Evolutionary conservation across 176 grass and related monocot genomes (phyloP), one percentile per base, ranked within the genome.

Genomic region (Carex scoparia): DNA sequence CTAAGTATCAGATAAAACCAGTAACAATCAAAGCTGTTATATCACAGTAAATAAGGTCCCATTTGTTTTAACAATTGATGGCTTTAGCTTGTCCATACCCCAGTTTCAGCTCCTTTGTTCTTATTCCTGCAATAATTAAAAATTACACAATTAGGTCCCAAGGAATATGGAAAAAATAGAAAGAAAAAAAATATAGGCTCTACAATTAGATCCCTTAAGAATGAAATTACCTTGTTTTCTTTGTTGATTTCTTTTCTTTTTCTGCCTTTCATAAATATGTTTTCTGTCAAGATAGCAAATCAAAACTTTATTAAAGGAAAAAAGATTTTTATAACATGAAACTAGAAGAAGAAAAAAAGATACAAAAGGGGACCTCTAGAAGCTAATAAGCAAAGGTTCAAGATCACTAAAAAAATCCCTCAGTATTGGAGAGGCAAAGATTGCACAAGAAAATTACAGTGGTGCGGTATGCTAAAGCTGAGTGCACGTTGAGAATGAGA

Each of bases 71-170:
- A 51, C 13, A 77, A 77, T 14, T 3, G 56, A 5, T 57, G 30
- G 35, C 35, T 70, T 33, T 54, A 56, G 73, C 19, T 77, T 51
- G 73, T 84, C 2, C 76, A 1, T 95, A 98, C 96, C 96, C 93
- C 96, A 98, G 90, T 89, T 98, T 98, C 16, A 98, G 56, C 77
- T 98, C 96, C 89, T 98, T 98, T 64, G 91, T 85, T 49, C 91
- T 87, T 83, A 88, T 72, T 16, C 89, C 66, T 86, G 48, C 46
- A 69, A 65, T 75, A 56, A 81, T 83, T 10, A 61, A 23, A 61
- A 84, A 79, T 14, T 30, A 76, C 35, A 81, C 65, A 9, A 81
- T 81, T 86, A 48, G 31, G 31, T 40, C 42, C 33, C 56, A 72
- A 44, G 57, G 12, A 86, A 56, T 18, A 19, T 30, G 40, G 37